Evolutionary conservation across 495 filamentous ascomycete species (phyloP), one percentile per base, ranked within the genome.

Genomic region (Astrothelium macrocarpum): DNA sequence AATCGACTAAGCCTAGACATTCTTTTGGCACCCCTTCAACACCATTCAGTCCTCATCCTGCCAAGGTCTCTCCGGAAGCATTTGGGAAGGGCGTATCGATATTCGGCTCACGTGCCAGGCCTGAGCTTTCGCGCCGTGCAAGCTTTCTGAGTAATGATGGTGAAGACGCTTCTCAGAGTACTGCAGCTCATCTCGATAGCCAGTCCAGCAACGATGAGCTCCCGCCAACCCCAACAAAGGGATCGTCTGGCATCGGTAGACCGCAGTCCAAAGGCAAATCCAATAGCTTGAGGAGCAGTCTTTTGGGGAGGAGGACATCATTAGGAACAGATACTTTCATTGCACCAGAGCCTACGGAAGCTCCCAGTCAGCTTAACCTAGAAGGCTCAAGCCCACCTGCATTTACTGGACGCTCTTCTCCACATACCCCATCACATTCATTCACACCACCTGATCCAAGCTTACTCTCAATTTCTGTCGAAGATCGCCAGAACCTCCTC

Each of bases 181-280:
- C 85, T 16, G 80, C 80, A 36, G 80, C 76, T 11, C 82, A 82
- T 20, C 73, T 74, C 11, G 80, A 85, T 49, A 85, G 83, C 65
- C 84, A 86, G 67, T 77, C 81, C 2, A 79, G 84, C 53, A 81
- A 79, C 42, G 90, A 93, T 66, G 89, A 95, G 25, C 76, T 95
- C 28, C 92, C 92, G 26, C 91, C 92, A 11, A 98, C 94, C 12
- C 94, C 94, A 1, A 97, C 95, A 0, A 97, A 95, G 75, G 87
- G 86, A 67, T 79, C 78, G 12, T 45, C 60, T 62, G 75, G 77
- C 60, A 76, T 76, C 31, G 77, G 77, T 11, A n/a, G 66, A 70
- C 62, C 74, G 70, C 53, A 76, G 68, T 69, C 80, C 9, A 77
- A 76, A 65, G 74, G 71, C 42, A 78, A 76, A 69, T 72, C 70